phyloP scores from a whole-genome alignment of 2,329 filamentous ascomycete genomes.

The Hypoxylon sp. region DNA sequence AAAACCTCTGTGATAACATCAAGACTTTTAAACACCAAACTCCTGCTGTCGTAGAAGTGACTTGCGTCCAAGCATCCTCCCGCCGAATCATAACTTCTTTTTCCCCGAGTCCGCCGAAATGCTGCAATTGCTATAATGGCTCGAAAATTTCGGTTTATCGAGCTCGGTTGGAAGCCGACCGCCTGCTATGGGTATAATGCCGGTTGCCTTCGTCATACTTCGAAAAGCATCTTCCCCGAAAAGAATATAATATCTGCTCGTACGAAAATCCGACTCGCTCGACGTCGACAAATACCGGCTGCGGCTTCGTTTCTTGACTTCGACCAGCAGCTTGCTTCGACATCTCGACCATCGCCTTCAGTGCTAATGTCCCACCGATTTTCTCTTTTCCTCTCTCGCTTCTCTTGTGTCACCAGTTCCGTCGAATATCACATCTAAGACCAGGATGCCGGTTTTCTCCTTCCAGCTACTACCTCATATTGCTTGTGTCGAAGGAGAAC shows the following conservation, averaged over 20 bases:
- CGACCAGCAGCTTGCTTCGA: neutral
- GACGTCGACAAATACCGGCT: conserved; percentile 1
- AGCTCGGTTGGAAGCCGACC: conserved; percentile 31
- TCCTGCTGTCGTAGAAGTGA: conserved; percentile 22
- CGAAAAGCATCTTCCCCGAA: conserved; percentile 12
- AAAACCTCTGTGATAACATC: conserved; percentile 2
- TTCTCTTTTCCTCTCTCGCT: conserved; percentile 6
- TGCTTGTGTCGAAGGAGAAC: conserved; percentile 75
- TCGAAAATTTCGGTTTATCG: conserved; percentile 26
- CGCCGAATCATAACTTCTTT: conserved; percentile 26
- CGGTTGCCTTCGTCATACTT: conserved; percentile 29
- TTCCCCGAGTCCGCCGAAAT: conserved; percentile 19
- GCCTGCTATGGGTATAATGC: conserved; percentile 38
- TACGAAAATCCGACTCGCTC: conserved; percentile 2
- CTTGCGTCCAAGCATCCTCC: conserved; percentile 19
- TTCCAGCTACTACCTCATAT: conserved; percentile 52
- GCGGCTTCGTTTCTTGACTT: conserved; percentile 4
- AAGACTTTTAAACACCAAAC: conserved; percentile 30
- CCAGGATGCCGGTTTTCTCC: neutral
- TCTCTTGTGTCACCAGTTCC: neutral
- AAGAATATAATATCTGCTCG: conserved; percentile 10
- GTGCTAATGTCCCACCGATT: neutral
- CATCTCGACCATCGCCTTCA: neutral
- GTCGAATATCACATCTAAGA: neutral
- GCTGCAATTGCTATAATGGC: conserved; percentile 16